Conservation (phyloP, 768 basidiomycete genomes). For the Boletus speciosus region DNA sequence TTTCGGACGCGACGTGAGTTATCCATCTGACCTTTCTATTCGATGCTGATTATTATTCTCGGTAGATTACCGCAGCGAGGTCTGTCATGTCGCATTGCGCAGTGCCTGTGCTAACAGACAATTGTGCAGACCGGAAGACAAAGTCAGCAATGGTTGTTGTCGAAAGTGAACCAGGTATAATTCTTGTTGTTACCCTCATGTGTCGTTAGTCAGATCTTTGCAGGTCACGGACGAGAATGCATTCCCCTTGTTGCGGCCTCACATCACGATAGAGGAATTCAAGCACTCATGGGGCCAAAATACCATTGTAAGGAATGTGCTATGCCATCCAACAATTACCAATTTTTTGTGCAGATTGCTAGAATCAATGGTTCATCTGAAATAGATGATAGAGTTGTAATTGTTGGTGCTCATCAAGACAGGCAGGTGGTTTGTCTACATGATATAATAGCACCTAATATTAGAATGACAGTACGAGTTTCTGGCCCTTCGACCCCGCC, state of each 20-base stretch:
- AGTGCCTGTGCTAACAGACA: slow-evolving; percentile 12
- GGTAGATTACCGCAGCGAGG: slow-evolving; percentile 73
- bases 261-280: slow-evolving; percentile 71
- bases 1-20: slow-evolving; percentile 70
- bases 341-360: slow-evolving; percentile 49
- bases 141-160: slow-evolving; percentile 75
- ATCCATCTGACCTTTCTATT: background rate
- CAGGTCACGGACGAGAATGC: slow-evolving; percentile 67
- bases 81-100: slow-evolving; percentile 29
- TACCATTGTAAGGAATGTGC: slow-evolving; percentile 50
- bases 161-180: slow-evolving; percentile 60
- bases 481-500: slow-evolving; percentile 74
- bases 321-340: background rate
- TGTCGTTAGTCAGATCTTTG: slow-evolving; percentile 2
- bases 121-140: slow-evolving; percentile 59
- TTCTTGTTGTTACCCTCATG: background rate
- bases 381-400: slow-evolving; percentile 57
- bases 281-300: slow-evolving; percentile 84
- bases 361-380: slow-evolving; percentile 70
- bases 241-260: slow-evolving; percentile 48
- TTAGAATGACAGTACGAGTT: slow-evolving; percentile 50
- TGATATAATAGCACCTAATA: slow-evolving; percentile 1
- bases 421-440: slow-evolving; percentile 41
- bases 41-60: slow-evolving; percentile 15
- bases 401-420: slow-evolving; percentile 82